Evolutionary conservation across 2,329 filamentous ascomycete species (phyloP).

Genomic region (Fusarium udum): DNA sequence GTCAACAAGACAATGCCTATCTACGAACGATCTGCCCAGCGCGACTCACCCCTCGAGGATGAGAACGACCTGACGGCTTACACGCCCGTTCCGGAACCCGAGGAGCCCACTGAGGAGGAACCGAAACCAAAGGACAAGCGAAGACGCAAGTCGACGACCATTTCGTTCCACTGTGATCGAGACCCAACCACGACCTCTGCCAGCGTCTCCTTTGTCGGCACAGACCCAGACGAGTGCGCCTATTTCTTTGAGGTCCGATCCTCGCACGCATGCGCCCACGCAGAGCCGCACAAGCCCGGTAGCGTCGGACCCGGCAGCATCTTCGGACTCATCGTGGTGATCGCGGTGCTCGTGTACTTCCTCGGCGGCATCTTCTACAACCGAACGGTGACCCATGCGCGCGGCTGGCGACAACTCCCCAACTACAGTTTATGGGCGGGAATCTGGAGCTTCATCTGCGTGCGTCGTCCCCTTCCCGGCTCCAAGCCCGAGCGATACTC

Average conservation of each 20-base stretch:
- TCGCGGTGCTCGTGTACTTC: constrained; percentile 86
- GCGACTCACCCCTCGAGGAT: constrained; percentile 42
- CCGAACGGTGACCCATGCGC: constrained; percentile 89
- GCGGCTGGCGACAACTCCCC: constrained; percentile 93
- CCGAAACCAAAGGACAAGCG: constrained; percentile 35
- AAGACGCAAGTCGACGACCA: constrained; percentile 80
- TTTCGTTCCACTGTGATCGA: constrained; percentile 92
- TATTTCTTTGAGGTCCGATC: constrained; percentile 97
- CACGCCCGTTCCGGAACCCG: constrained; percentile 21
- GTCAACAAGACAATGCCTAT: constrained; percentile 48
- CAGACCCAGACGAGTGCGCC: constrained; percentile 86
- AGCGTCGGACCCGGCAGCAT: constrained; percentile 76
- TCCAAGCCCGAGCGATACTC: constrained; percentile 46
- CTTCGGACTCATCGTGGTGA: constrained; percentile 84
- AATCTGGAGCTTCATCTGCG: constrained; percentile 84
- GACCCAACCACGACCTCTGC: constrained; percentile 76
- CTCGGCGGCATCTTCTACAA: constrained; percentile 96
- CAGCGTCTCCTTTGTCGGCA: constrained; percentile 82
- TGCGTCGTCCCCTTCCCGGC: constrained; percentile 48
- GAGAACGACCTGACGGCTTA: constrained; percentile 21
- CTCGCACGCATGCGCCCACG: constrained; percentile 77
- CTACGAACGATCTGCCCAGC: constrained; percentile 44
- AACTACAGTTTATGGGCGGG: constrained; percentile 95
- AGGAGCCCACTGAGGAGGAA: constrained; percentile 31
- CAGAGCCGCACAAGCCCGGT: constrained; percentile 76